Percentiles rank a stretch among this genome's conserved stretches.
Evolutionary conservation across 2,329 filamentous ascomycete species (phyloP).

Genomic region (Fusarium sp.): DNA sequence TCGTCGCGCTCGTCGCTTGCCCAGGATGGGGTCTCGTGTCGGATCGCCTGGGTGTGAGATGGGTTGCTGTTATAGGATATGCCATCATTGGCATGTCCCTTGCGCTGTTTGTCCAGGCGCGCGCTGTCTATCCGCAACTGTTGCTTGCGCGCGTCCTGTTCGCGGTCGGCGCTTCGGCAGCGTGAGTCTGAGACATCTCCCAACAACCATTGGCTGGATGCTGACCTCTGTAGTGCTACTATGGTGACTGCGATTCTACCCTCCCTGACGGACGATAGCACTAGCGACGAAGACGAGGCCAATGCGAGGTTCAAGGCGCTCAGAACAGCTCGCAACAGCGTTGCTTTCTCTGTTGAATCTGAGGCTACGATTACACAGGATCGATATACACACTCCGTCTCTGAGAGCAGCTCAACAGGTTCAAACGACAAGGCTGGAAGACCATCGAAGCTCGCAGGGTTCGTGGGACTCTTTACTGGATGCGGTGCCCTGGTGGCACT

Average conservation of each 20-base stretch:
- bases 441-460: slow-evolving; percentile 78
- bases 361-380: slow-evolving; percentile 81
- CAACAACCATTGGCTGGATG: background rate
- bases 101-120: slow-evolving; percentile 84
- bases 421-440: slow-evolving; percentile 52
- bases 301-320: slow-evolving; percentile 49
- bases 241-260: slow-evolving; percentile 98
- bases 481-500: slow-evolving; percentile 90
- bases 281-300: slow-evolving; percentile 41
- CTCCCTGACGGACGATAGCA: slow-evolving; percentile 68
- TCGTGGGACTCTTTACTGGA: slow-evolving; percentile 93
- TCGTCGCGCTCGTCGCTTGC: slow-evolving; percentile 84
- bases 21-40: slow-evolving; percentile 83
- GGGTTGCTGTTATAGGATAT: slow-evolving; percentile 82
- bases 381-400: slow-evolving; percentile 58
- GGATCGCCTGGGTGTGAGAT: slow-evolving; percentile 80
- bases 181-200: slow-evolving; percentile 60
- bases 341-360: slow-evolving; percentile 76
- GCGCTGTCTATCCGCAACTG: slow-evolving; percentile 89
- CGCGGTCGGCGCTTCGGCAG: slow-evolving; percentile 90
- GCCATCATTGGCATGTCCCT: slow-evolving; percentile 82
- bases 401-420: slow-evolving; percentile 42
- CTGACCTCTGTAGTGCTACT: slow-evolving; percentile 68
- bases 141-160: slow-evolving; percentile 88
- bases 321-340: slow-evolving; percentile 64